Percentiles rank a stretch among this genome's conserved stretches.
Conservation (phyloP, 148 eudicot species). For the Vaccinium darrowii region DNA sequence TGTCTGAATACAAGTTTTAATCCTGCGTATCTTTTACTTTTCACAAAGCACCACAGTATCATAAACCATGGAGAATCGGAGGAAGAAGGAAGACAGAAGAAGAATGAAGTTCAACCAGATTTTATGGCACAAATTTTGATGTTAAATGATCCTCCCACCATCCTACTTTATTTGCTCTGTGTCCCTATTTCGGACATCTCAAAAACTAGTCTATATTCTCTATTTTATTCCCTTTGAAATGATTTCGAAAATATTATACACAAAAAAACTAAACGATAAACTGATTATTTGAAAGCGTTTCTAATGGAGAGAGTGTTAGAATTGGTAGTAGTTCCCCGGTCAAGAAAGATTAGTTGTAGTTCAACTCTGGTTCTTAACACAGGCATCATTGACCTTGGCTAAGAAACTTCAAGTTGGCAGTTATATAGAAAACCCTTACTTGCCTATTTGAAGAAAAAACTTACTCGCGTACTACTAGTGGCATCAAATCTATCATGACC, state of each 20-base stretch:
- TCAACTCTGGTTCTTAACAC: background rate
- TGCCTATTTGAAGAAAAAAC: background rate
- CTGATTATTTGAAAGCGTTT: background rate
- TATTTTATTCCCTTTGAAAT: background rate
- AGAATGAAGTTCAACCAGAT: background rate
- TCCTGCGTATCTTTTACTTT: background rate
- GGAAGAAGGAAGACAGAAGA: background rate
- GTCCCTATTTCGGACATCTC: background rate
- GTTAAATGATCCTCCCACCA: background rate
- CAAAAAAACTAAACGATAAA: too few species aligned
- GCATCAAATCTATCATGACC: conserved; percentile 94
- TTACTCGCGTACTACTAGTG: conserved; percentile 80
- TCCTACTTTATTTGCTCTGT: background rate
- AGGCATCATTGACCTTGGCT: background rate
- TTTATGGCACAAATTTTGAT: background rate
- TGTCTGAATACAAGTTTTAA: background rate
- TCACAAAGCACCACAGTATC: background rate
- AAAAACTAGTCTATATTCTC: background rate
- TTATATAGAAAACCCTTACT: background rate
- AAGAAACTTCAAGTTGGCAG: background rate
- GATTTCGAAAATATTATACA: background rate
- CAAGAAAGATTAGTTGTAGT: background rate
- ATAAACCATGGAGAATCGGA: background rate
- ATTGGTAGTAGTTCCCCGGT: background rate
- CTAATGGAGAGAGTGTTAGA: background rate